phyloP scores from a whole-genome alignment of 768 basidiomycete genomes.

The Heimioporus sp. region DNA sequence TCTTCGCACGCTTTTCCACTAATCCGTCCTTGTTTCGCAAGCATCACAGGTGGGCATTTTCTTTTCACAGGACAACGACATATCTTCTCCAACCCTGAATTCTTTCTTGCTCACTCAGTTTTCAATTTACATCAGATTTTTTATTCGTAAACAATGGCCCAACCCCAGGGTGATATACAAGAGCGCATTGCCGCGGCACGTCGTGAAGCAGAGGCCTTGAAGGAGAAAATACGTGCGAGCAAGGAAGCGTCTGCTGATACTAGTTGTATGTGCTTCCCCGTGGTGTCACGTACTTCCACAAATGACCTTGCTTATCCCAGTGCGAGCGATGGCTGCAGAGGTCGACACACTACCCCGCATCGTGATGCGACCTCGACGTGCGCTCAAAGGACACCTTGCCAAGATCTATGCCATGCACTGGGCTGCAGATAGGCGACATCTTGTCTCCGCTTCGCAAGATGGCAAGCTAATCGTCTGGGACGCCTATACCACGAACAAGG shows the following conservation, averaged over 20 bases:
- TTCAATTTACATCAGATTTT: slow-evolving; percentile 4
- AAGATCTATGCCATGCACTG: slow-evolving; percentile 99
- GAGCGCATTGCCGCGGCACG: slow-evolving; percentile 95
- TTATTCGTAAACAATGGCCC: slow-evolving; percentile 53
- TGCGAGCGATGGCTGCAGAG: slow-evolving; percentile 98
- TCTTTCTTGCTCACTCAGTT: slow-evolving; percentile 1
- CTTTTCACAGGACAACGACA: slow-evolving; percentile 12
- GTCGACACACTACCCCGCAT: slow-evolving; percentile 95
- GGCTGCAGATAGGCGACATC: slow-evolving; percentile 94
- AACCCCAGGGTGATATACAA: slow-evolving; percentile 81
- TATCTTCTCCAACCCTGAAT: neutral
- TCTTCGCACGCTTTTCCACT: slow-evolving; percentile 27
- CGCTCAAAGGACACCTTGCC: slow-evolving; percentile 94
- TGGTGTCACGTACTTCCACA: neutral
- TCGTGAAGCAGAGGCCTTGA: slow-evolving; percentile 93
- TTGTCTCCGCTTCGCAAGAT: slow-evolving; percentile 99
- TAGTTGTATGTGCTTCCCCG: slow-evolving; percentile 64
- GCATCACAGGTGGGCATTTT: slow-evolving; percentile 29
- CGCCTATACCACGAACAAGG: slow-evolving; percentile 99
- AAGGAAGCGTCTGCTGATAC: slow-evolving; percentile 98
- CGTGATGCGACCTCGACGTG: slow-evolving; percentile 93
- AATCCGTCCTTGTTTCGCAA: slow-evolving; percentile 29
- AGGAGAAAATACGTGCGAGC: slow-evolving; percentile 97
- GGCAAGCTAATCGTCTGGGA: slow-evolving; percentile 99
- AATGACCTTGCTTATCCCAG: slow-evolving; percentile 41